Conservation (phyloP, 306 rosid species). For the Gynostemma pentaphyllum region DNA sequence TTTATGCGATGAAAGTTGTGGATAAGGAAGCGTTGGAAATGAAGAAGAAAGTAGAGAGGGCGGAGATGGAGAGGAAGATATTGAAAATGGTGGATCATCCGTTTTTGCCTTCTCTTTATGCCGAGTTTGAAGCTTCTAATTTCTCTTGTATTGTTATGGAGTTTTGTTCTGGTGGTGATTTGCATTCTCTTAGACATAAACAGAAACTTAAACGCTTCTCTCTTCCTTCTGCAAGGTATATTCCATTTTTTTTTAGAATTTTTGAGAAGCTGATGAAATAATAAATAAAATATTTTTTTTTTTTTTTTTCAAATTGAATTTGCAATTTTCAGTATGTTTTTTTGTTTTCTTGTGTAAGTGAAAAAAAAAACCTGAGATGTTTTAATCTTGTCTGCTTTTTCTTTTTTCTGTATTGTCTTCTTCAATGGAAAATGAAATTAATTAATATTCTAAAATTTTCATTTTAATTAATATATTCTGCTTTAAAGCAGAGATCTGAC, state of each 20-base stretch:
- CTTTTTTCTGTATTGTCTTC: constrained; percentile 17
- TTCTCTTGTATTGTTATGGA: constrained; percentile 97
- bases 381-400: constrained; percentile 25
- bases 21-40: constrained; percentile 71
- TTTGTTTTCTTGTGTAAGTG: constrained; percentile 27
- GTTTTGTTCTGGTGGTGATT: constrained; percentile 85
- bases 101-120: constrained; percentile 73
- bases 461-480: not conserved
- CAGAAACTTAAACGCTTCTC: constrained; percentile 67
- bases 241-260: too few relatives aligned
- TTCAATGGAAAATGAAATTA: constrained; percentile 9
- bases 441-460: not conserved
- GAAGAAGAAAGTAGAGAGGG: constrained; percentile 73
- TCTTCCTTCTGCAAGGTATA: constrained; percentile 69
- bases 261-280: not conserved
- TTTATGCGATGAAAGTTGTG: constrained; percentile 92
- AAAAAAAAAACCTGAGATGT: constrained; percentile 13
- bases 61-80: constrained; percentile 86
- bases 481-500: constrained; percentile 13
- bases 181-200: constrained; percentile 74
- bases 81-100: constrained; percentile 95
- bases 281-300: not conserved
- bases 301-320: too few relatives aligned
- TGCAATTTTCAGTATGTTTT: not conserved
- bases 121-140: constrained; percentile 89